Evolutionary conservation across 2,329 filamentous ascomycete species (phyloP).

Genomic region (Cladosporium sp.): DNA sequence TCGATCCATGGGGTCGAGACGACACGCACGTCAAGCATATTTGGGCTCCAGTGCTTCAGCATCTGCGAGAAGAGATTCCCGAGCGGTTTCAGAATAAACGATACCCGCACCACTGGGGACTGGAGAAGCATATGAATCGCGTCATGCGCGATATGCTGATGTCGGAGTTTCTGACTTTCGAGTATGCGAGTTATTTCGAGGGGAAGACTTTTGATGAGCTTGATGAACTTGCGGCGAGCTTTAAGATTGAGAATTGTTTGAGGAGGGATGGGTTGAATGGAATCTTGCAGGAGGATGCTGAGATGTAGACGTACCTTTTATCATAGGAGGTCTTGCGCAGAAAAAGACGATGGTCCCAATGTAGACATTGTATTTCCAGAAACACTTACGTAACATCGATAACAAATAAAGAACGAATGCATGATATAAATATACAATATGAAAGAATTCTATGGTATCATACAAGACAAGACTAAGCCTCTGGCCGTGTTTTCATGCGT

Average conservation of each 20-base stretch:
- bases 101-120: constrained; percentile 16
- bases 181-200: constrained; percentile 52
- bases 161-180: constrained; percentile 35
- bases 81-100: constrained; percentile 33
- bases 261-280: constrained; percentile 48
- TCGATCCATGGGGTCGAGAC: constrained; percentile 51
- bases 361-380: too few relatives aligned
- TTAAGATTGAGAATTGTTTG: constrained; percentile 51
- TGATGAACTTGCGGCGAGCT: constrained; percentile 50
- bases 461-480: neutral
- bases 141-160: constrained; percentile 16
- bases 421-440: neutral
- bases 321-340: too few relatives aligned
- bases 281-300: constrained; percentile 34
- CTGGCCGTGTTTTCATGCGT: neutral
- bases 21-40: constrained; percentile 37
- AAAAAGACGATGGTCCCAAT: too few relatives aligned
- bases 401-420: too few relatives aligned
- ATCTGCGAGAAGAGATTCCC: constrained; percentile 33
- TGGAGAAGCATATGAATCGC: constrained; percentile 16
- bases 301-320: too few relatives aligned
- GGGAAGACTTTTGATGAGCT: constrained; percentile 48
- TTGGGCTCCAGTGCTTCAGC: constrained; percentile 29
- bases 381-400: too few relatives aligned
- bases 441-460: neutral